Evolutionary conservation across 2,329 filamentous ascomycete genomes (phyloP).

Genomic region (Colletotrichum sp.): DNA sequence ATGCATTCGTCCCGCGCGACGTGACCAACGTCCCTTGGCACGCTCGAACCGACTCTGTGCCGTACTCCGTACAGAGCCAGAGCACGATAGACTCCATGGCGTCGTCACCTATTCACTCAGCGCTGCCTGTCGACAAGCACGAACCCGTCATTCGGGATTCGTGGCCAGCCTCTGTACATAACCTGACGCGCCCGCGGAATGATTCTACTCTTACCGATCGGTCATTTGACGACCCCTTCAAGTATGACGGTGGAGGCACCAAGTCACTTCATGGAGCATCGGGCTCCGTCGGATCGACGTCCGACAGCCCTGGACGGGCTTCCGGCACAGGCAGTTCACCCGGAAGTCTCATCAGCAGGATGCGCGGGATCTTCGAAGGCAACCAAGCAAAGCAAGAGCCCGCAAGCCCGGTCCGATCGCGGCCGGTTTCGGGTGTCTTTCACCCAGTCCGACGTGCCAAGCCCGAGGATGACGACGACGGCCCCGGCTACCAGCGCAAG

Average conservation of each 20-base stretch:
- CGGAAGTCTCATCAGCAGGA: slow-evolving; percentile 40
- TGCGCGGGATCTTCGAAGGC: slow-evolving; percentile 45
- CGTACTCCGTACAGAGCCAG: slow-evolving; percentile 38
- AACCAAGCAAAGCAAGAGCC: slow-evolving; percentile 1
- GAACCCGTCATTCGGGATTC: slow-evolving; percentile 37
- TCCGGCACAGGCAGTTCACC: slow-evolving; percentile 21
- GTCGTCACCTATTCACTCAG: slow-evolving; percentile 32
- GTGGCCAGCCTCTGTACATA: slow-evolving; percentile 27
- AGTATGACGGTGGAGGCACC: slow-evolving; percentile 16
- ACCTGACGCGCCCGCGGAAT: slow-evolving; percentile 22
- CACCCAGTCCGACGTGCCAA: slow-evolving; percentile 14
- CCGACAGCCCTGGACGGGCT: neutral
- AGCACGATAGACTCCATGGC: slow-evolving; percentile 38
- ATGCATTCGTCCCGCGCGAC: slow-evolving; percentile 29
- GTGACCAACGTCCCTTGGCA: slow-evolving; percentile 37
- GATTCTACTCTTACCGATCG: slow-evolving; percentile 28
- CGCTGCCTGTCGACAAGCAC: slow-evolving; percentile 28
- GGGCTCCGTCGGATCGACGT: neutral
- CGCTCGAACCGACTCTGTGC: slow-evolving; percentile 32
- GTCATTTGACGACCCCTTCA: slow-evolving; percentile 30
- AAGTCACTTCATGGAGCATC: slow-evolving; percentile 4
- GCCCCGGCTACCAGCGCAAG: neutral
- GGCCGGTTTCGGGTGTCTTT: slow-evolving; percentile 28
- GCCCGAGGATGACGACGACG: slow-evolving; percentile 22
- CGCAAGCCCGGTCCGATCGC: slow-evolving; percentile 25